Percentiles rank a stretch among this genome's conserved stretches.
phyloP scores from a whole-genome alignment of 768 basidiomycete species.

The Tremella mesenterica region DNA sequence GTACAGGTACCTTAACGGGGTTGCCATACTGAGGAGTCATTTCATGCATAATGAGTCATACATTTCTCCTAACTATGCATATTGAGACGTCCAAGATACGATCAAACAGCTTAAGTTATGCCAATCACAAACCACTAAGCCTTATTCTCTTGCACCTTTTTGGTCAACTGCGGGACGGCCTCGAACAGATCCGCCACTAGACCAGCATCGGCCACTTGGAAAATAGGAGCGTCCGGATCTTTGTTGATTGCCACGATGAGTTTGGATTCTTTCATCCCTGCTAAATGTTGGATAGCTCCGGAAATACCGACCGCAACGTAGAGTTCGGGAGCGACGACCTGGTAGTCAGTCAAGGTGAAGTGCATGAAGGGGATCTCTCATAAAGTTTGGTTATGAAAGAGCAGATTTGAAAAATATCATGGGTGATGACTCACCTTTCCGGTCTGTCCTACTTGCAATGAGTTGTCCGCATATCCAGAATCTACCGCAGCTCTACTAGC shows the following conservation, averaged over 20 bases:
- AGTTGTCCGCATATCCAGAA: constrained; percentile 96
- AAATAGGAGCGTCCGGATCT: constrained; percentile 97
- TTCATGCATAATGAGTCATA: too few species aligned
- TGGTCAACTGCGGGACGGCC: constrained; percentile 77
- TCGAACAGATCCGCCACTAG: constrained; percentile 90
- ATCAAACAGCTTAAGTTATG: too few species aligned
- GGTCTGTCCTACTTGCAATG: constrained; percentile 96
- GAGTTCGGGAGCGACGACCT: constrained; percentile 86
- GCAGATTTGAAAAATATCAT: neutral
- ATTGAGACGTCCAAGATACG: too few species aligned
- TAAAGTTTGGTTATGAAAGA: neutral
- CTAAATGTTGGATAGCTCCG: constrained; percentile 96
- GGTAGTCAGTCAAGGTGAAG: neutral
- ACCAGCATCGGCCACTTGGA: constrained; percentile 94
- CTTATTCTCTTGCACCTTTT: constrained; percentile 62
- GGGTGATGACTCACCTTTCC: constrained; percentile 55
- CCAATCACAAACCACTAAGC: too few species aligned
- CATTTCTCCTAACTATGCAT: too few species aligned
- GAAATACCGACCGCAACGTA: constrained; percentile 96
- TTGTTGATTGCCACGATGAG: constrained; percentile 98
- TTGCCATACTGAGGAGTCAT: too few species aligned
- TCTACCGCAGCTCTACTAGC: constrained; percentile 98
- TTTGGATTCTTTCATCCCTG: constrained; percentile 99
- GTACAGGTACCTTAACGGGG: too few species aligned
- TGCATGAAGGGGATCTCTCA: neutral